These are phyloP conservation scores for Entrophospora sp. DNA, from an alignment of 192 early-diverging fungal species.

Conservation along the genomic window DNA sequence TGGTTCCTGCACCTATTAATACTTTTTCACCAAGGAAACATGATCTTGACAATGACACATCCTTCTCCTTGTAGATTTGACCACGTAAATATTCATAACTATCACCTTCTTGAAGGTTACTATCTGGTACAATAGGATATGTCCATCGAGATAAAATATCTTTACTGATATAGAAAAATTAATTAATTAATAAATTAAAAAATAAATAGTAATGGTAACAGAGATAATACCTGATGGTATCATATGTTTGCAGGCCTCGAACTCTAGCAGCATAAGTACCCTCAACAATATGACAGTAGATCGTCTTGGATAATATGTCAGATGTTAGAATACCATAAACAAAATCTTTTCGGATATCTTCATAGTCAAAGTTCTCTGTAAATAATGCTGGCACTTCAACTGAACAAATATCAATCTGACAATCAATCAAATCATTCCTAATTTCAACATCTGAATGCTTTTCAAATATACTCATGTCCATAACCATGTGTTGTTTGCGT, in stretches of 20 bases:
- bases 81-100: conserved; percentile 68
- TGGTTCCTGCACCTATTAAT: conserved; percentile 66
- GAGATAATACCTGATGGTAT: conserved; percentile 54
- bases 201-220: no score
- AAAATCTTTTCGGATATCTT: conserved; percentile 83
- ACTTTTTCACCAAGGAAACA: conserved; percentile 68
- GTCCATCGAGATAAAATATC: conserved; percentile 87
- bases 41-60: conserved; percentile 64
- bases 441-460: conserved; percentile 65
- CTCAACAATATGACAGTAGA: conserved; percentile 71
- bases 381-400: conserved; percentile 84
- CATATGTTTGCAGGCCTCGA: conserved; percentile 62
- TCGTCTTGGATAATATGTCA: conserved; percentile 76
- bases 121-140: conserved; percentile 92
- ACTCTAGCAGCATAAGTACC: conserved; percentile 62
- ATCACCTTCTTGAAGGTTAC: conserved; percentile 59
- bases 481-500: conserved; percentile 39
- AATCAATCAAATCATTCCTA: conserved; percentile 90
- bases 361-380: conserved; percentile 97
- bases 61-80: conserved; percentile 76
- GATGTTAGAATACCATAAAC: conserved; percentile 82
- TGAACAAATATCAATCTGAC: conserved; percentile 87
- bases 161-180: conserved; percentile 37
- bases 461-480: conserved; percentile 53
- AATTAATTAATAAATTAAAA: not conserved